phyloP scores from a whole-genome alignment of 768 basidiomycete genomes.

The Hygrophorus pudorinus region DNA sequence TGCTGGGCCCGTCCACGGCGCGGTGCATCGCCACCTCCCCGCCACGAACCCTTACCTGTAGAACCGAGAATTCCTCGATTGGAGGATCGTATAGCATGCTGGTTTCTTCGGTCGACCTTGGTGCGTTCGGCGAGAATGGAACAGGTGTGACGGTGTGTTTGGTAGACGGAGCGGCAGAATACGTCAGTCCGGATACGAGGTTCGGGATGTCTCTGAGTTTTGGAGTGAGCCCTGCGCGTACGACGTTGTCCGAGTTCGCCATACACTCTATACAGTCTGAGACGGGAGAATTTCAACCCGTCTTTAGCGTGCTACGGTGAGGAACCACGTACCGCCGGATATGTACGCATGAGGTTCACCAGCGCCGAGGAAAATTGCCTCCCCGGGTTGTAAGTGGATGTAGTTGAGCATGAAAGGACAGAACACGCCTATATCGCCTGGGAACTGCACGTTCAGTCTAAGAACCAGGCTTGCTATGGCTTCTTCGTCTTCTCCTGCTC shows the following conservation, averaged over 20 bases:
- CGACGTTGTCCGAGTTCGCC: constrained; percentile 99
- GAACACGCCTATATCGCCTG: constrained; percentile 87
- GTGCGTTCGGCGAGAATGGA: constrained; percentile 24
- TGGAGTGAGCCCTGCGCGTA: constrained; percentile 94
- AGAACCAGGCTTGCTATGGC: constrained; percentile 55
- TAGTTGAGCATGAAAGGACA: constrained; percentile 88
- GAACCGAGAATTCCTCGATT: constrained; percentile 86
- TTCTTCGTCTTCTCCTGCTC: constrained; percentile 28
- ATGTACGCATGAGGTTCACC: constrained; percentile 97
- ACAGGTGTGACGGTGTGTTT: constrained; percentile 63
- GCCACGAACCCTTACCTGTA: constrained; percentile 42
- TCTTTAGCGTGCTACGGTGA: background rate
- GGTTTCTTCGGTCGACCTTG: background rate
- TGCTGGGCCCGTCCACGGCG: constrained; percentile 72
- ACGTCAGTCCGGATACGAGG: constrained; percentile 80
- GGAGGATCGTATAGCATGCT: constrained; percentile 76
- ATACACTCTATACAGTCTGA: constrained; percentile 97
- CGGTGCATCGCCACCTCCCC: constrained; percentile 45
- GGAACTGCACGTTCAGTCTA: constrained; percentile 63
- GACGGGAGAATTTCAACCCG: background rate
- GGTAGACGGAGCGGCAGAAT: constrained; percentile 55
- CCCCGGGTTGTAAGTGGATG: constrained; percentile 65
- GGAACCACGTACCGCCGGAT: constrained; percentile 57
- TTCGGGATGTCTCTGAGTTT: constrained; percentile 93
- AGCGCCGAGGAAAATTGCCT: constrained; percentile 92